These are phyloP conservation scores for Candida manassasensis DNA, from an alignment of 805 yeast species.

Conservation along the genomic window DNA sequence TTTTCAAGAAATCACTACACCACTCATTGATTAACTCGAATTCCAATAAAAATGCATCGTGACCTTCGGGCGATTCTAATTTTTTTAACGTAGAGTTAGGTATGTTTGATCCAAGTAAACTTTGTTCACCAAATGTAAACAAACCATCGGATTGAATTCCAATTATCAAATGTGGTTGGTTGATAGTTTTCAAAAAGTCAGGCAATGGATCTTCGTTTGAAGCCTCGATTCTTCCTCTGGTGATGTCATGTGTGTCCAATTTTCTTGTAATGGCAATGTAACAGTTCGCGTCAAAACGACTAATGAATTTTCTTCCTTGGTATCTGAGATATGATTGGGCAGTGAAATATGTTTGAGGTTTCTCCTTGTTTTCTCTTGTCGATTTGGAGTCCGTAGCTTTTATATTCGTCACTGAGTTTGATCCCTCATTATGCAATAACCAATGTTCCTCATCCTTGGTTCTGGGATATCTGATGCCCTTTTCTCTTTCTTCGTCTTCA, in stretches of 20 bases:
- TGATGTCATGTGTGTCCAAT: conserved; percentile 90
- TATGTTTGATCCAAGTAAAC: conserved; percentile 68
- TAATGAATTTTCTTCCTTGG: conserved; percentile 87
- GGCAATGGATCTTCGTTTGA: conserved; percentile 28
- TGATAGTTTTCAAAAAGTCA: conserved; percentile 53
- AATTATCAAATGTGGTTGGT: conserved; percentile 75
- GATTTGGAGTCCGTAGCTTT: conserved; percentile 2
- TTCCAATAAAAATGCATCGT: conserved; percentile 92
- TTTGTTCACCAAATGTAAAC: conserved; percentile 89
- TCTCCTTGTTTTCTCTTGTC: conserved; percentile 11
- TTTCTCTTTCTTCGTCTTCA: conserved; percentile 11
- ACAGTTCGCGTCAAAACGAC: conserved; percentile 93
- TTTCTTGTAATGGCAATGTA: conserved; percentile 91
- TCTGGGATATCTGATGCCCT: conserved; percentile 35
- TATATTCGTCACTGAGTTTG: conserved; percentile 18
- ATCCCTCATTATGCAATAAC: conserved; percentile 87
- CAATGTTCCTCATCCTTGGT: conserved; percentile 67
- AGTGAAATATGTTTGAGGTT: conserved; percentile 68
- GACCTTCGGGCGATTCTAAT: conserved; percentile 92
- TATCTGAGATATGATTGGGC: conserved; percentile 94
- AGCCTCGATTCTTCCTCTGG: conserved; percentile 60
- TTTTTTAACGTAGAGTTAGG: conserved; percentile 65
- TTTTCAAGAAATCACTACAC: conserved; percentile 60
- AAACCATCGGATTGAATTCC: conserved; percentile 92
- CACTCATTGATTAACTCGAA: conserved; percentile 74